Evolutionary conservation across 345 rosid species (phyloP).

Genomic region (Pelargonium nanum): DNA sequence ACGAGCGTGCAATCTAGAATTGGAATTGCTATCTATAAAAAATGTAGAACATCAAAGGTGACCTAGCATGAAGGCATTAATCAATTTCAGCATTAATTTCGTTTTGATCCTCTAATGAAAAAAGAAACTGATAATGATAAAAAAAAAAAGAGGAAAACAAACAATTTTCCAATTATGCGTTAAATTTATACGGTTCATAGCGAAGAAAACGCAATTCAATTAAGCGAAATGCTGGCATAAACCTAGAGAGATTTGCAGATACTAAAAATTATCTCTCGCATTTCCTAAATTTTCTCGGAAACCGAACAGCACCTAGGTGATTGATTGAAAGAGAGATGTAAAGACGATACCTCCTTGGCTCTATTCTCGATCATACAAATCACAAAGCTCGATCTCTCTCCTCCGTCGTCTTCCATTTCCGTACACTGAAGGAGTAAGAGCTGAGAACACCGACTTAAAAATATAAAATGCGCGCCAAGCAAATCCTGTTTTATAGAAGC

Average conservation of each 20-base stretch:
- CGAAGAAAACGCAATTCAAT: neutral
- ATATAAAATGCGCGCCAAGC: slow-evolving; percentile 23
- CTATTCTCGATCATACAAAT: slow-evolving; percentile 79
- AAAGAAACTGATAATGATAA: no score
- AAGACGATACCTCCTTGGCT: slow-evolving; percentile 72
- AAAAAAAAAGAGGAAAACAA: neutral
- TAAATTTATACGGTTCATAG: neutral
- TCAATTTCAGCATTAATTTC: neutral
- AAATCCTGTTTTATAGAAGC: neutral
- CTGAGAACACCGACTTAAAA: neutral
- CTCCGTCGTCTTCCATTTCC: slow-evolving; percentile 79
- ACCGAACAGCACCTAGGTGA: slow-evolving; percentile 12
- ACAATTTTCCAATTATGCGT: neutral
- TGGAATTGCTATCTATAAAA: neutral
- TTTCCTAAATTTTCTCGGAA: slow-evolving; percentile 19
- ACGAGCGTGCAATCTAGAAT: neutral
- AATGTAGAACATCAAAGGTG: neutral
- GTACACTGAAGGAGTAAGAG: neutral
- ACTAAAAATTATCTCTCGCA: neutral
- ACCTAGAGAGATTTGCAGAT: neutral
- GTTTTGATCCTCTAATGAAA: neutral
- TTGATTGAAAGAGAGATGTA: neutral
- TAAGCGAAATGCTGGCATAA: neutral
- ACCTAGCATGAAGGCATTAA: neutral
- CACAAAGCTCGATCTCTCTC: slow-evolving; percentile 72